Conservation (phyloP, 768 basidiomycete species). For the Leucogyrophana mollusca region DNA sequence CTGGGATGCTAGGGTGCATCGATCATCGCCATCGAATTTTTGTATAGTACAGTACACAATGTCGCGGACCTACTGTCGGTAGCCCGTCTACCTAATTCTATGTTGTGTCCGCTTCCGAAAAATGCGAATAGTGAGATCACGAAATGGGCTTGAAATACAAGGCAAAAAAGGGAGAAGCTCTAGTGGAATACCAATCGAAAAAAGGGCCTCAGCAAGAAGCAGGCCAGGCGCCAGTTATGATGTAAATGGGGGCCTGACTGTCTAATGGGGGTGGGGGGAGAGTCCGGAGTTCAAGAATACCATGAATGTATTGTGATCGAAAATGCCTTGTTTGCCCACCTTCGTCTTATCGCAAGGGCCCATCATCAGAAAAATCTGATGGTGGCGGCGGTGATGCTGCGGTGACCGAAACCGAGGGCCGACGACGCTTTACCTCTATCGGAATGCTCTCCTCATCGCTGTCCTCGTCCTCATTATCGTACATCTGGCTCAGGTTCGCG, state of each 20-base stretch:
- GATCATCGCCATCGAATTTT: too few relatives aligned
- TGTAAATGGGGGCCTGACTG: neutral
- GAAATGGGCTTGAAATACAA: slow-evolving; percentile 7
- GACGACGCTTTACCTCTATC: slow-evolving; percentile 34
- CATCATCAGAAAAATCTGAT: slow-evolving; percentile 17
- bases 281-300: slow-evolving; percentile 3
- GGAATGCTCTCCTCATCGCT: slow-evolving; percentile 34
- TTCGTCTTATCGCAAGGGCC: neutral
- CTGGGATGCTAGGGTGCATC: neutral
- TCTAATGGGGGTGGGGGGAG: slow-evolving; percentile 5
- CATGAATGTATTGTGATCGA: slow-evolving; percentile 1
- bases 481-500: slow-evolving; percentile 33
- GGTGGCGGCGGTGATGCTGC: slow-evolving; percentile 23
- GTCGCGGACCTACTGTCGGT: too few relatives aligned
- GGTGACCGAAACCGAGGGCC: slow-evolving; percentile 29
- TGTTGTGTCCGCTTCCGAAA: neutral
- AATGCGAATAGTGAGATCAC: slow-evolving; percentile 1
- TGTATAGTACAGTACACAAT: too few relatives aligned
- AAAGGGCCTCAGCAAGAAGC: slow-evolving; percentile 4
- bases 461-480: slow-evolving; percentile 32
- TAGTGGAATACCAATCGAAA: slow-evolving; percentile 3
- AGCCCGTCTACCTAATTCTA: slow-evolving; percentile 4
- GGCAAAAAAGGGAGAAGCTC: slow-evolving; percentile 1
- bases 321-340: too few relatives aligned
- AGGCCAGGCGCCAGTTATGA: slow-evolving; percentile 1